Base-by-base conservation (phyloP, 306 rosid genomes). In the Lathyrus sativus region DNA sequence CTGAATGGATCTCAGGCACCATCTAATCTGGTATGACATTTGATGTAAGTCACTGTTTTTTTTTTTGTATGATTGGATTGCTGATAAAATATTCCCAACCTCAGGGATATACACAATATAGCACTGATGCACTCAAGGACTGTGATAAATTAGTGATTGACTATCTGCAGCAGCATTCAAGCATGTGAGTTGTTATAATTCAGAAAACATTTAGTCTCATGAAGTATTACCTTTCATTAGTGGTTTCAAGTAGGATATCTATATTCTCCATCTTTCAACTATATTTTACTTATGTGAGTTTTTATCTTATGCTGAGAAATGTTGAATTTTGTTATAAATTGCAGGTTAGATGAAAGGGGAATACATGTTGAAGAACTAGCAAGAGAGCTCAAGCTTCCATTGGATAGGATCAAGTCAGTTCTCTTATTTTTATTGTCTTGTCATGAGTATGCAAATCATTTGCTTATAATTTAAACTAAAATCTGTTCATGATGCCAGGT, bases 121-220 rank as follows among this genome's bases (percentile, higher is more conserved):
- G 86, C 50, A 55, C 68, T 60, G 92, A 87, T 85, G 99, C 81
- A 31, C 78, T 74, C 39, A 85, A 85, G 83, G 81, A 83, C 62
- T 73, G 79, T 67, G 88, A 84, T 79, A 87, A 95, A 63, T 72
- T 88, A 80, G 85, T 95, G 60, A 70, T 87, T 4, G 95, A 90
- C 56, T 90, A 88, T 79, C 81, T 95, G 71, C 79, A 83, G 64
- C 92, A 87, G 78, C 96, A 91, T 69, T 85, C 95, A 38, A 83
- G 82, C 87, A 76, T 76, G 99, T 88, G 71, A 85, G 96, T 84
- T 44, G 50, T 42, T 58, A 10, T 68, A 29, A 35, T 26, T 29
- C 39, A 56, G 39, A 13, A n/a, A 60, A 66, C 55, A 50, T 24
- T 63, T 22, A 11, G 15, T 45, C 14, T 35, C 61, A 48, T 18